Base-by-base conservation (phyloP, 495 filamentous ascomycete genomes). In the Bathelium albidoporum region DNA sequence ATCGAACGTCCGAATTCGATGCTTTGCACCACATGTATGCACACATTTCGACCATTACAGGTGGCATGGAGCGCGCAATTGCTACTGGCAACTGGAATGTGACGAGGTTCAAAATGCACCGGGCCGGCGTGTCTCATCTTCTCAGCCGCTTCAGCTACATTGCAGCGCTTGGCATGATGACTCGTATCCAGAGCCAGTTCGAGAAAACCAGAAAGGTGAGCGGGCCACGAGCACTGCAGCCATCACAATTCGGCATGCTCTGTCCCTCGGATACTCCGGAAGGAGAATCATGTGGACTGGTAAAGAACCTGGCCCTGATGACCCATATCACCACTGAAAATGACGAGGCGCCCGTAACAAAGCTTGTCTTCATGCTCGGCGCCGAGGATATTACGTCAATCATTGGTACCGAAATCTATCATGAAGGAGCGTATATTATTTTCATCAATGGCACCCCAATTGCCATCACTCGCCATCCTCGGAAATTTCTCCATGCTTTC, bases 161-260 rank as follows among this genome's bases (percentile, higher is more conserved):
- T 76, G 89, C 88, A 68, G 95, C 95, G 12, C 82, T 99, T n/a
- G 95, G 95, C 62, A 97, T 97, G 95, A 97, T 99, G 95, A 97
- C 95, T 12, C 85, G 94, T 69, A 97, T 97, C 68, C 92, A 86
- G 77, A 95, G 89, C 82, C 94, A 97, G 77, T 97, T 99, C 72
- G 94, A 97, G 72, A 97, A 97, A 80, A 96, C 93, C 1, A 78
- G 94, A 67, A 99, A 99, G 73, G 89, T 99, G 66, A 88, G 85
- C 71, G 95, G 95, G 61, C 94, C 94, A 68, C 86, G 94, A 80
- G 94, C 95, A 11, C 79, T 99, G 18, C 94, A 99, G 72, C 90
- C 94, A 11, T 97, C 95, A 0, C 91, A 97, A 65, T 99, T 96
- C 74, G 94, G 94, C 64, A 94, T 99, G 89, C 79, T 99, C 24